Percentiles rank a stretch among this genome's conserved stretches.
phyloP scores from a whole-genome alignment of 2,329 filamentous ascomycete species.

The Lasiodiplodia gonubiensis region DNA sequence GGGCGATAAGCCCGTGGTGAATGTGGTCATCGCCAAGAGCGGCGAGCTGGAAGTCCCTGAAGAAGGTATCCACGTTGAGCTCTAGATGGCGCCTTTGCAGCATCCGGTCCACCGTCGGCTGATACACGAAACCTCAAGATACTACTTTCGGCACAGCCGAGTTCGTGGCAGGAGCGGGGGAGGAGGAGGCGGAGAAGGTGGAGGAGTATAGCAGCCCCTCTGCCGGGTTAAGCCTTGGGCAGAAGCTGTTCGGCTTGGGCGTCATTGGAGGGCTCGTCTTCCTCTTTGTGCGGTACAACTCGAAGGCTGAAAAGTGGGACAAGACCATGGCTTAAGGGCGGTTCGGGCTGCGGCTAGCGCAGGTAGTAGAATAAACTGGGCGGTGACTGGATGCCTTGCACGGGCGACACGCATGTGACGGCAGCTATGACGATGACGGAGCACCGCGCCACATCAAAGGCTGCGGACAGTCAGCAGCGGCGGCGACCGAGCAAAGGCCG shows the following conservation, averaged over 20 bases:
- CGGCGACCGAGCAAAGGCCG: slow-evolving; percentile 23
- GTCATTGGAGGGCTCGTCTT: slow-evolving; percentile 51
- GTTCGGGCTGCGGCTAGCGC: slow-evolving; percentile 23
- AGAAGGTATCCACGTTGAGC: slow-evolving; percentile 93
- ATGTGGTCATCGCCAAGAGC: slow-evolving; percentile 80
- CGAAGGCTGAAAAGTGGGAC: slow-evolving; percentile 33
- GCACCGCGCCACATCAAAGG: background rate
- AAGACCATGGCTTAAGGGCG: slow-evolving; percentile 45
- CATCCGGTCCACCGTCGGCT: slow-evolving; percentile 47
- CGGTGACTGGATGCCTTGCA: slow-evolving; percentile 16
- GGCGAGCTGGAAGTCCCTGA: slow-evolving; percentile 81
- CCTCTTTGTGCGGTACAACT: slow-evolving; percentile 47
- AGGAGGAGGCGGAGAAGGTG: slow-evolving; percentile 39
- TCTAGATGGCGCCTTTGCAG: slow-evolving; percentile 57
- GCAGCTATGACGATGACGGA: slow-evolving; percentile 16
- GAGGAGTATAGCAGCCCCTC: slow-evolving; percentile 21
- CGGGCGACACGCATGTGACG: slow-evolving; percentile 13
- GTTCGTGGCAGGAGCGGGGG: slow-evolving; percentile 44
- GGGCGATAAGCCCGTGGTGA: slow-evolving; percentile 71
- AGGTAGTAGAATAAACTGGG: slow-evolving; percentile 15
- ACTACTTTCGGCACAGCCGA: slow-evolving; percentile 50
- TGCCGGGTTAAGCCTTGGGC: slow-evolving; percentile 49
- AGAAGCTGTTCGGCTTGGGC: slow-evolving; percentile 54
- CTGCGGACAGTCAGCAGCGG: slow-evolving; percentile 3
- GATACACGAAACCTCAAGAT: slow-evolving; percentile 48